Evolutionary conservation across 2,329 filamentous ascomycete genomes (phyloP).

Genomic region (Colletotrichum godetiae): DNA sequence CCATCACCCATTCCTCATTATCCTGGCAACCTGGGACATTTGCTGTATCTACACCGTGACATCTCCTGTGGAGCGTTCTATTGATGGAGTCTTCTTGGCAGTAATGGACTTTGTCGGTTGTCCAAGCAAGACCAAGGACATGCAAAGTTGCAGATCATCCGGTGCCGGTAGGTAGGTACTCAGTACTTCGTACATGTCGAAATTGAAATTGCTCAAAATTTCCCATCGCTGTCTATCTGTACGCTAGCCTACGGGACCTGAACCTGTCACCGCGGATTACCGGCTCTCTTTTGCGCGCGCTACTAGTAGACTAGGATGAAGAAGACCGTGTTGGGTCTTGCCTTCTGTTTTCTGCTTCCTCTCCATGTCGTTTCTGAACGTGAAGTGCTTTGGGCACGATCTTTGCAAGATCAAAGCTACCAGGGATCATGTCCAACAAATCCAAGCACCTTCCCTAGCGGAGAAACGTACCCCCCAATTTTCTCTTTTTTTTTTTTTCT

Average conservation of each 20-base stretch:
- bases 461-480: neutral
- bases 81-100: slow-evolving; percentile 4
- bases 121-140: neutral
- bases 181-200: neutral
- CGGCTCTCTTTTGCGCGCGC: neutral
- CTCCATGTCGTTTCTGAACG: neutral
- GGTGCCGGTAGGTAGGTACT: neutral
- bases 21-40: neutral
- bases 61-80: slow-evolving; percentile 2
- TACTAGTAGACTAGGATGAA: neutral
- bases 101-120: neutral
- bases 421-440: neutral
- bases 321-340: neutral
- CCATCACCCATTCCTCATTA: neutral
- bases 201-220: neutral
- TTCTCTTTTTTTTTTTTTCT: neutral
- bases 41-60: slow-evolving; percentile 16
- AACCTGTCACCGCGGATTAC: neutral
- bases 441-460: neutral
- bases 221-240: no score
- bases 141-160: slow-evolving; percentile 24
- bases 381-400: neutral
- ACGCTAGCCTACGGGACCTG: neutral
- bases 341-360: neutral
- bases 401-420: neutral